Base-by-base conservation (phyloP, 345 rosid genomes). In the Aquilaria sinensis region DNA sequence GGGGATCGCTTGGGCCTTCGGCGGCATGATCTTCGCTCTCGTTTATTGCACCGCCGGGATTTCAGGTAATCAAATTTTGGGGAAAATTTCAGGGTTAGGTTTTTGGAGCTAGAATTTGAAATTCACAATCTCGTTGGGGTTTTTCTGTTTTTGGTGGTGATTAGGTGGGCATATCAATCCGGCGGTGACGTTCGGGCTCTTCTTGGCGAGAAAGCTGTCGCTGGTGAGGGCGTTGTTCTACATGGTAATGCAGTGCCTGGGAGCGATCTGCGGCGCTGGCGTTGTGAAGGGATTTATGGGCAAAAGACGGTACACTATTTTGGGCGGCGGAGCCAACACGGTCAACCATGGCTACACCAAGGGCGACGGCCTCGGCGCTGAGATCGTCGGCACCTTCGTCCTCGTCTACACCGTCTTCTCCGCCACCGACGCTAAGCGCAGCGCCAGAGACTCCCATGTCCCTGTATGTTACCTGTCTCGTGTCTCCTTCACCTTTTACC, bases 391-490 rank as follows among this genome's bases (percentile, higher is more conserved):
- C 0, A 75, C 79, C 2, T 75, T 76, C 29, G 71, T 76, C 15
- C 80, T 76, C 37, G 80, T 76, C 34, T 76, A 76, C 62, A 77
- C 81, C 51, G 77, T 77, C 31, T 77, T 74, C 68, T 77, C 81
- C 2, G 78, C 82, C 4, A 80, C 85, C 45, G 85, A 81, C 34
- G 82, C 85, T 47, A 78, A 81, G 77, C 67, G 85, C 56, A 81
- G 60, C 73, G 85, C 82, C 58, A 75, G 85, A 46, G 85, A 81
- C 68, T 81, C 85, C 50, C 85, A 81, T 52, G 83, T 78, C 61
- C 83, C 83, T 10, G 80, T 78, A 49, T 30, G 64, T 31, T 37
- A 5, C 43, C 43, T 37, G 5, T 3, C 43, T 37, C 5, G 5
- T 37, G 43, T 37, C 43, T 9, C 8, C 8, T 37, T 9, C 43